Percentiles rank a stretch among this genome's conserved stretches.
phyloP scores from a whole-genome alignment of 2,329 filamentous ascomycete species.

The Bipolaris oryzae region DNA sequence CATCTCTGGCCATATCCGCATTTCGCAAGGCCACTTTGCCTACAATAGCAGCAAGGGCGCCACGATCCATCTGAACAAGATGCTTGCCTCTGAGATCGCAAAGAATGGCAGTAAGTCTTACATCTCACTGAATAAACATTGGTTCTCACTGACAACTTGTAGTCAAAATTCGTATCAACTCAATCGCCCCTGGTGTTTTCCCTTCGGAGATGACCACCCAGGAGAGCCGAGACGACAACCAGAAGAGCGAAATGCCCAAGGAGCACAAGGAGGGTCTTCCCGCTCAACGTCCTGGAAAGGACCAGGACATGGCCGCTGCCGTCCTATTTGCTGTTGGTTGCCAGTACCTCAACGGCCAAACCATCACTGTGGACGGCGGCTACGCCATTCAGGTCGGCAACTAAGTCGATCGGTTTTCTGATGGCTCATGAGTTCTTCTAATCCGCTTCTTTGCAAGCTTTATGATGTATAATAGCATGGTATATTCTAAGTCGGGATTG shows the following conservation, averaged over 20 bases:
- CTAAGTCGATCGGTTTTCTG: slow-evolving; percentile 19
- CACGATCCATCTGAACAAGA: slow-evolving; percentile 60
- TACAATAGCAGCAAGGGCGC: slow-evolving; percentile 60
- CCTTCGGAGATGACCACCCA: slow-evolving; percentile 64
- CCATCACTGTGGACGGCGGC: slow-evolving; percentile 60
- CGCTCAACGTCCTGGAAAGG: slow-evolving; percentile 60
- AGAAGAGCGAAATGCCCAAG: slow-evolving; percentile 62
- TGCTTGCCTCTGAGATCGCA: slow-evolving; percentile 62
- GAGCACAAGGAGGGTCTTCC: slow-evolving; percentile 60
- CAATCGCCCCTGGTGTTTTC: slow-evolving; percentile 63
- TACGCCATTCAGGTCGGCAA: slow-evolving; percentile 51
- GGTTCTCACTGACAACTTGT: neutral
- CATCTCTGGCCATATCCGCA: slow-evolving; percentile 55
- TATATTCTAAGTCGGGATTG: neutral
- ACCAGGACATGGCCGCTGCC: slow-evolving; percentile 64
- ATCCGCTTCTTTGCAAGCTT: neutral
- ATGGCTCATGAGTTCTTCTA: neutral
- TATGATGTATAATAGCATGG: slow-evolving; percentile 5
- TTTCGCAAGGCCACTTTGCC: slow-evolving; percentile 55
- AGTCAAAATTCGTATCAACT: slow-evolving; percentile 56
- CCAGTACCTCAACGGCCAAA: slow-evolving; percentile 58
- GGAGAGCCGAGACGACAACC: slow-evolving; percentile 55
- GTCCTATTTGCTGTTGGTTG: slow-evolving; percentile 60
- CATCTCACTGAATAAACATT: neutral
- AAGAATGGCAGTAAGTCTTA: slow-evolving; percentile 54